phyloP scores from a whole-genome alignment of 1,284 basidiomycete genomes.

The Porodaedalea pini region DNA sequence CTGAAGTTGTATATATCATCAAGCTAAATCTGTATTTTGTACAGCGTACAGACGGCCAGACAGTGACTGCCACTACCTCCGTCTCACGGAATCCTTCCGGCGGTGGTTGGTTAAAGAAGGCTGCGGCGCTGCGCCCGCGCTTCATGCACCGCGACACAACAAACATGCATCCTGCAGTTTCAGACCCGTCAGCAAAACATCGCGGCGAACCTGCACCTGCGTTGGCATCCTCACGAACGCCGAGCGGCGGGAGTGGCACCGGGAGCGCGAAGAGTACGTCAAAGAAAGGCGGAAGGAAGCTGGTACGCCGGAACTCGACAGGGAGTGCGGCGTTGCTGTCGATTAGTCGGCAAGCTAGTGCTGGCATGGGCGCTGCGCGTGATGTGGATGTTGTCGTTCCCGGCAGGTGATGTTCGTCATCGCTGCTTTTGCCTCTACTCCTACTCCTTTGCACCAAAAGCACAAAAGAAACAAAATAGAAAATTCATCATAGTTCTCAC shows the following conservation, averaged over 20 bases:
- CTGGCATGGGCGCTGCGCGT: neutral
- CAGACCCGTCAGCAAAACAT: neutral
- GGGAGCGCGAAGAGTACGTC: slow-evolving; percentile 2
- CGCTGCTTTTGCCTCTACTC: no score
- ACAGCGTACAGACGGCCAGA: slow-evolving; percentile 3
- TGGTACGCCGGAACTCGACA: slow-evolving; percentile 11
- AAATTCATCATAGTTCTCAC: no score
- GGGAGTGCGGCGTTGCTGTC: slow-evolving; percentile 6
- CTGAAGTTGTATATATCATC: slow-evolving; percentile 10
- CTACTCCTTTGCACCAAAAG: no score
- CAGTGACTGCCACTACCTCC: neutral
- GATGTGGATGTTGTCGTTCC: neutral
- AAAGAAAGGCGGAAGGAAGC: slow-evolving; percentile 3
- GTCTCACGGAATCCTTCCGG: neutral
- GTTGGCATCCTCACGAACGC: neutral
- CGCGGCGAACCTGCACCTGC: neutral
- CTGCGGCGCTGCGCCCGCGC: neutral
- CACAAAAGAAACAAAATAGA: no score
- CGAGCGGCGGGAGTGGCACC: neutral
- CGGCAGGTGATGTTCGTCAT: neutral
- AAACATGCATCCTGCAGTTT: neutral
- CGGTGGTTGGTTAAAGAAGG: slow-evolving; percentile 2
- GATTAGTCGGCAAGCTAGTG: neutral
- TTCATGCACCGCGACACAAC: neutral
- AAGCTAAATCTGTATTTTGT: neutral